Evolutionary conservation across 208 protist species (phyloP).

Genomic region (Trypanosoma caninum): DNA sequence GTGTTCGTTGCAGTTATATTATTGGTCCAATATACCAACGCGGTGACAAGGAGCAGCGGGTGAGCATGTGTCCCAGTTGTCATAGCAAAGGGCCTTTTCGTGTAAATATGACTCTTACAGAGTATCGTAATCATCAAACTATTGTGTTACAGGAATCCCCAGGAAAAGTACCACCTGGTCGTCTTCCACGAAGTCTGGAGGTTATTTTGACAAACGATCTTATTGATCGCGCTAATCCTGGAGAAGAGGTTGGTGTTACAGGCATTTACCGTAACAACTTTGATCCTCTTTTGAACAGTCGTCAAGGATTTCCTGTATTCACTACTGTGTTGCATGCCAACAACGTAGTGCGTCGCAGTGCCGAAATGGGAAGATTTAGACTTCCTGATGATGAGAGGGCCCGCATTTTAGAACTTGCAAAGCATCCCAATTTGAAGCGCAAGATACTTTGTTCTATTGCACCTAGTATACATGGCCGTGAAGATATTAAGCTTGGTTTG

Average conservation of each 20-base stretch:
- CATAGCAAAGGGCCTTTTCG: conserved; percentile 94
- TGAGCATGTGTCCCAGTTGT: conserved; percentile 89
- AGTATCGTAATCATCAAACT: conserved; percentile 99
- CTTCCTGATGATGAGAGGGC: conserved; percentile 88
- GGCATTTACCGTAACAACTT: conserved; percentile 99
- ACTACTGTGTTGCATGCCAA: conserved; percentile 98
- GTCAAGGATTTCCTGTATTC: conserved; percentile 99
- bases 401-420: conserved; percentile 87
- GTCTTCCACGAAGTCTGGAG: conserved; percentile 97
- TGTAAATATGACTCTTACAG: conserved; percentile 95
- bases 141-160: conserved; percentile 98
- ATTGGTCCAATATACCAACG: conserved; percentile 92
- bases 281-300: conserved; percentile 96
- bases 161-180: conserved; percentile 96
- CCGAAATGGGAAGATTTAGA: conserved; percentile 78
- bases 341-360: conserved; percentile 91
- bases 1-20: conserved; percentile 91
- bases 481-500: conserved; percentile 99
- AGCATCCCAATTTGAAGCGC: conserved; percentile 80
- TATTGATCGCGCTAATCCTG: conserved; percentile 97
- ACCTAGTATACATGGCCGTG: conserved; percentile 99
- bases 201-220: conserved; percentile 98
- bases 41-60: conserved; percentile 82
- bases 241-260: conserved; percentile 97
- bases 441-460: conserved; percentile 97